These are phyloP conservation scores for Cyclocybe cylindracea DNA, from an alignment of 768 basidiomycete genomes.

Conservation along the genomic window DNA sequence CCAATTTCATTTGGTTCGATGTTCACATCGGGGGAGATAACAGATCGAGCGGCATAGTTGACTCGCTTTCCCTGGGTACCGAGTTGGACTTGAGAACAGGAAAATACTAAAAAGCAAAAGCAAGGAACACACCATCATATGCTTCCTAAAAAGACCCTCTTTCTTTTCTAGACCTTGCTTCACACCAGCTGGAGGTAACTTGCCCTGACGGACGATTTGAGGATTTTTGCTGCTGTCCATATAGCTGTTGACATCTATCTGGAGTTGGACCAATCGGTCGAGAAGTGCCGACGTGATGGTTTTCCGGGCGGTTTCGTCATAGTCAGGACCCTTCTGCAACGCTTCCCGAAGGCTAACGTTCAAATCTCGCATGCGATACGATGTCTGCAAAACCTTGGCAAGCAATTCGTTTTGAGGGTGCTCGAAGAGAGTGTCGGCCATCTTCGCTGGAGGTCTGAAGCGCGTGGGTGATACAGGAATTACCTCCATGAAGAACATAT, in stretches of 20 bases:
- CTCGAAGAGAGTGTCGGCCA: slow-evolving; percentile 93
- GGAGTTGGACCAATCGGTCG: slow-evolving; percentile 85
- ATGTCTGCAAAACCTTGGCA: slow-evolving; percentile 75
- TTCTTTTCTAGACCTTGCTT: slow-evolving; percentile 99
- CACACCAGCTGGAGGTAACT: slow-evolving; percentile 88
- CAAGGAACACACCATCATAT: slow-evolving; percentile 87
- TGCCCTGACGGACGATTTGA: slow-evolving; percentile 78
- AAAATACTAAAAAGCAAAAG: background rate
- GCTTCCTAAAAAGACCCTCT: slow-evolving; percentile 95
- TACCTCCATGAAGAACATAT: slow-evolving; percentile 97
- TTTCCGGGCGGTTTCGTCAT: slow-evolving; percentile 51
- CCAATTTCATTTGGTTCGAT: slow-evolving; percentile 99
- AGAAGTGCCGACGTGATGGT: slow-evolving; percentile 69
- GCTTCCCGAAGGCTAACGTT: slow-evolving; percentile 65
- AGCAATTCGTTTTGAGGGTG: slow-evolving; percentile 95
- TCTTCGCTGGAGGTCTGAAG: slow-evolving; percentile 89
- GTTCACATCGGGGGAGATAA: slow-evolving; percentile 98
- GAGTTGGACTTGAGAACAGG: background rate
- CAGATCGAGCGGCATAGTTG: slow-evolving; percentile 99
- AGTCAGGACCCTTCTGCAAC: slow-evolving; percentile 56
- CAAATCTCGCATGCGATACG: slow-evolving; percentile 77
- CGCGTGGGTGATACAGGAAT: slow-evolving; percentile 91
- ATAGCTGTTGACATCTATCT: slow-evolving; percentile 94
- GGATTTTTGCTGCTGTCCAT: slow-evolving; percentile 98
- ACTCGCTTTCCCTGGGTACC: slow-evolving; percentile 89